Evolutionary conservation across 140 eudicot species (phyloP).

Genomic region (Flaveria floridana): DNA sequence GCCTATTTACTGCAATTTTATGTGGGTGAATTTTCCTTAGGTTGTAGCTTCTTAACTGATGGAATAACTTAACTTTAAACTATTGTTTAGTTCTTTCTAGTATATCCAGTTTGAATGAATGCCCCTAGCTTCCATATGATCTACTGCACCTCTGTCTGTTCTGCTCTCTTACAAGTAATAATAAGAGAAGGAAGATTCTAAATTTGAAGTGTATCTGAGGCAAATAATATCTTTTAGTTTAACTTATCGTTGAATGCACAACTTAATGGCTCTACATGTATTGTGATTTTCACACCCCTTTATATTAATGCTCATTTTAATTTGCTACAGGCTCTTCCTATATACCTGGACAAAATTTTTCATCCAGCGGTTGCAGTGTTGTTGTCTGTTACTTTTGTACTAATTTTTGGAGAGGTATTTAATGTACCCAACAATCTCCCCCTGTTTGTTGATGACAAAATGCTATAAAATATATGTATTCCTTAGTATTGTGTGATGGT

Average conservation of each 20-base stretch:
- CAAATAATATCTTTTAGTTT: not conserved
- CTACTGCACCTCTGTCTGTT: not conserved
- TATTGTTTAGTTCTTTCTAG: not conserved
- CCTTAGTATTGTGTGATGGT: conserved; percentile 1
- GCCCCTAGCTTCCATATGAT: not conserved
- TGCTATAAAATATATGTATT: not conserved
- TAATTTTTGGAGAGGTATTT: conserved; percentile 92
- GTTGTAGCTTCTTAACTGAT: not conserved
- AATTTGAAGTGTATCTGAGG: not conserved
- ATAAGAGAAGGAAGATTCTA: not conserved
- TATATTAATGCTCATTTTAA: conserved; percentile 17
- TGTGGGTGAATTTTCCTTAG: not conserved
- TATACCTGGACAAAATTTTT: conserved; percentile 79
- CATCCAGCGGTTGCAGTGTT: conserved; percentile 91
- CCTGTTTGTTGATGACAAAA: too few relatives aligned
- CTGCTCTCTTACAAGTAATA: not conserved
- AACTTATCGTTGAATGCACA: not conserved
- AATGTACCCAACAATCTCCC: not conserved
- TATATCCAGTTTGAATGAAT: not conserved
- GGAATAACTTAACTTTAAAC: not conserved
- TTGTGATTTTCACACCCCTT: not conserved
- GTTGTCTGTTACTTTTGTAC: conserved; percentile 93
- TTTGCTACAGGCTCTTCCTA: conserved; percentile 83
- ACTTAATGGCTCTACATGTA: not conserved
- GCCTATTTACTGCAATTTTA: not conserved